Evolutionary conservation across 805 yeast species (phyloP), one percentile per base, ranked within the genome.

Genomic region (Huiozyma naganishii): DNA sequence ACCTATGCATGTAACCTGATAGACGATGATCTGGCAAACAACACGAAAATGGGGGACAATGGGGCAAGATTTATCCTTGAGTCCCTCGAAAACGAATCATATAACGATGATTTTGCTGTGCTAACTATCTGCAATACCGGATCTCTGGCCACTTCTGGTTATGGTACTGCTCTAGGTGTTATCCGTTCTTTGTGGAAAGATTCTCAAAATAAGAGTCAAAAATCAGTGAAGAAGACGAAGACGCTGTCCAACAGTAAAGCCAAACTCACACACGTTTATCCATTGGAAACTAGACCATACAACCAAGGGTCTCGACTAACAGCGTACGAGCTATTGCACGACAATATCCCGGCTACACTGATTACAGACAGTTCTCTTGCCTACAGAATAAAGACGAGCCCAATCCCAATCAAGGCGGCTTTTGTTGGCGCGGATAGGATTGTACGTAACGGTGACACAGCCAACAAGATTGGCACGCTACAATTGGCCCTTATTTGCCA

Each of bases 51-150:
- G 52, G 97, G 97, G 12, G 74, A 71, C 13, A 76, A 84, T 58
- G 98, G 97, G 7, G 74, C 85, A 27, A 65, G 71, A n/a, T 86
- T 79, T 68, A 78, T 86, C 43, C 52, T 61, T 29, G 59, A 73
- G 1, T 58, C 64, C 27, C 65, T 82, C 50, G 52, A 59, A 13
- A 49, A 62, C 12, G 75, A 79, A 48, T 65, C 69, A 5, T 79
- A 75, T 53, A 57, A 62, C 13, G 86, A 83, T 9, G 80, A 81
- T 5, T 80, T 88, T 58, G 76, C 94, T 1, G 89, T 87, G 4
- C 65, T 92, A 58, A 90, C 97, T 1, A 85, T 92, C 45, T 90
- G 98, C 65, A 90, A 90, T 65, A 90, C 98, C 0, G 98, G 98
- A 0, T 86, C 97, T 0, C 69, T 90, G 46, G 98, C 98, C 1